Conservation (phyloP, 768 basidiomycete genomes). For the Trametes gibbosa region DNA sequence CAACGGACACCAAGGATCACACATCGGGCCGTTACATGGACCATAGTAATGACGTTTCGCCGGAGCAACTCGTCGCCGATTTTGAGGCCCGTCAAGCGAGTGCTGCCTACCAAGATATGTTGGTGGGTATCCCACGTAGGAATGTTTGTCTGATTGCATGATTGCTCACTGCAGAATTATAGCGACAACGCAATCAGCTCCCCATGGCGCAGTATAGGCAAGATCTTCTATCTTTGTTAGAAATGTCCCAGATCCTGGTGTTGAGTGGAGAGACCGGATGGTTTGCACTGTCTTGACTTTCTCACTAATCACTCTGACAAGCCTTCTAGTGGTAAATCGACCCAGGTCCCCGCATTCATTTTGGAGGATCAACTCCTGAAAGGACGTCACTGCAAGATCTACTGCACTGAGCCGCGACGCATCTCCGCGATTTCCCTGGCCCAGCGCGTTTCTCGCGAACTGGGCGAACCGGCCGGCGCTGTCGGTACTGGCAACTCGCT, state of each 20-base stretch:
- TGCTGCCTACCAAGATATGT: constrained; percentile 80
- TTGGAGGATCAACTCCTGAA: constrained; percentile 83
- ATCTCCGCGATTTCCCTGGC: constrained; percentile 97
- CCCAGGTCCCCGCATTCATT: constrained; percentile 92
- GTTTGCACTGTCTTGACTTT: constrained; percentile 40
- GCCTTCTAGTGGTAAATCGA: constrained; percentile 82
- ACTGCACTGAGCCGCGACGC: constrained; percentile 91
- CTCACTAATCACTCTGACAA: constrained; percentile 15
- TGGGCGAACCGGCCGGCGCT: constrained; percentile 79
- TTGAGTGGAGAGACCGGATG: constrained; percentile 83
- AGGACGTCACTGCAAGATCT: constrained; percentile 85
- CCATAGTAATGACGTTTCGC: constrained; percentile 20
- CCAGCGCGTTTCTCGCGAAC: constrained; percentile 88
- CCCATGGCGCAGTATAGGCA: constrained; percentile 86
- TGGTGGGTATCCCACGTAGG: constrained; percentile 50
- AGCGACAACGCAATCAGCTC: constrained; percentile 73
- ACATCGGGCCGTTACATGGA: not conserved
- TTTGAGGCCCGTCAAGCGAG: constrained; percentile 64
- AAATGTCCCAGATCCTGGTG: constrained; percentile 79
- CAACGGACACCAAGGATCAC: constrained; percentile 18
- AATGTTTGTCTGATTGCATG: not conserved
- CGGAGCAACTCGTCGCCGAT: constrained; percentile 53
- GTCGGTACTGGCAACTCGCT: constrained; percentile 77
- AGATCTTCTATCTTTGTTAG: constrained; percentile 66
- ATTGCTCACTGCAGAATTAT: not conserved